phyloP scores from a whole-genome alignment of 1,139 yeast genomes.

The Nakaseomyces kungkrabaensis region DNA sequence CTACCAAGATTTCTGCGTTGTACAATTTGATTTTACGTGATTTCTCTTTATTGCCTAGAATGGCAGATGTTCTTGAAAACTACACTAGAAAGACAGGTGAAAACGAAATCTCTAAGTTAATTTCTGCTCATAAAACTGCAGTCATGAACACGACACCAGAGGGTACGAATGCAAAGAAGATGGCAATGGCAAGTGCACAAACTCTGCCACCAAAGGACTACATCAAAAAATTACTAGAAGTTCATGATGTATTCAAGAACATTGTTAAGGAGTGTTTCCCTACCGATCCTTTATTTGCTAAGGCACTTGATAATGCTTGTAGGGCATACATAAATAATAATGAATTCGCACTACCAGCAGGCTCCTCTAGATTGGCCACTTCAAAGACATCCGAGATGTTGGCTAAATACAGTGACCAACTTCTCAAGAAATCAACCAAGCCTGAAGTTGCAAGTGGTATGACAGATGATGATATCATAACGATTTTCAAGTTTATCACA shows the following conservation, averaged over 20 bases:
- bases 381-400: conserved; percentile 81
- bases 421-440: conserved; percentile 66
- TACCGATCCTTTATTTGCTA: conserved; percentile 69
- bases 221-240: conserved; percentile 63
- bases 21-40: conserved; percentile 60
- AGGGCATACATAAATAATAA: conserved; percentile 76
- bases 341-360: conserved; percentile 62
- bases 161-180: conserved; percentile 12
- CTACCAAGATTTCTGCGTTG: conserved; percentile 70
- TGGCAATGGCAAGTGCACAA: conserved; percentile 12
- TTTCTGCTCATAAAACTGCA: conserved; percentile 18
- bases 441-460: conserved; percentile 56
- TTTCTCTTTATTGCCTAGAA: conserved; percentile 44
- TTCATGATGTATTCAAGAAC: conserved; percentile 40
- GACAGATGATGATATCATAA: conserved; percentile 75
- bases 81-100: conserved; percentile 48
- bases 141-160: conserved; percentile 10
- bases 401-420: conserved; percentile 80
- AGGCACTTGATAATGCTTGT: conserved; percentile 86
- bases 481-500: conserved; percentile 75
- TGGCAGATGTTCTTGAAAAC: conserved; percentile 62
- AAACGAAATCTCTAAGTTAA: conserved; percentile 19
- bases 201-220: conserved; percentile 53
- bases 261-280: conserved; percentile 68
- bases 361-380: conserved; percentile 37